Base-by-base conservation (phyloP, 2,329 filamentous ascomycete species). In the Exophiala lecanii-corni region DNA sequence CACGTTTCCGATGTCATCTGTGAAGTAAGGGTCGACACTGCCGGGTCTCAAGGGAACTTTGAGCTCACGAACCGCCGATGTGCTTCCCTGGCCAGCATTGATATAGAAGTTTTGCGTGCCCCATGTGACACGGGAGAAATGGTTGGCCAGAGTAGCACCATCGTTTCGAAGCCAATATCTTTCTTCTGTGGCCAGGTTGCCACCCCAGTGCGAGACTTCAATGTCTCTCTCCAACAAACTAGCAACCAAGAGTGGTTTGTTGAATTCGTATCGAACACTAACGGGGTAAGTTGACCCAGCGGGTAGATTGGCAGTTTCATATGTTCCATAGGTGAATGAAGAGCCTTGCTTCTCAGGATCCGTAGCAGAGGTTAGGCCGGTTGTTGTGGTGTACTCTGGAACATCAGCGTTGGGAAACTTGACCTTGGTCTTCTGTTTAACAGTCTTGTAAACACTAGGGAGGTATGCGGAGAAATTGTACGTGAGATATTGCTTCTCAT, bases 171-270 rank as follows among this genome's bases (percentile, higher is more conserved):
- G 75, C 65, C 84, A 87, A 69, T 95, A 96, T 45, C 87, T 81
- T 70, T 98, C 92, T 69, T 98, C 92, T 37, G 89, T 88, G 2
- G 92, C 92, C 41, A 97, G 69, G 62, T 98, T 98, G 50, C 92
- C 92, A 55, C 92, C 92, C 92, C 92, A 98, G 67, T 97, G 92
- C 62, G 87, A 94, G 57, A 98, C 84, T 65, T 98, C 92, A 51
- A 98, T 72, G 59, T 97, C 89, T 47, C 92, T 83, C 68, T 97
- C 87, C 47, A 98, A 73, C 12, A 79, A 72, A 23, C 81, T 80
- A 38, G 88, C 79, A 60, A 92, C 86, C 32, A 82, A 84, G 44
- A 98, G 73, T 9, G 92, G 91, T 68, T 91, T 94, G 53, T 86
- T 96, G 70, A 92, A 96, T 66, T 98, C 89, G 67, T 94, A 97